Evolutionary conservation across 2,329 filamentous ascomycete genomes (phyloP).

Genomic region (Falciphora oryzae): DNA sequence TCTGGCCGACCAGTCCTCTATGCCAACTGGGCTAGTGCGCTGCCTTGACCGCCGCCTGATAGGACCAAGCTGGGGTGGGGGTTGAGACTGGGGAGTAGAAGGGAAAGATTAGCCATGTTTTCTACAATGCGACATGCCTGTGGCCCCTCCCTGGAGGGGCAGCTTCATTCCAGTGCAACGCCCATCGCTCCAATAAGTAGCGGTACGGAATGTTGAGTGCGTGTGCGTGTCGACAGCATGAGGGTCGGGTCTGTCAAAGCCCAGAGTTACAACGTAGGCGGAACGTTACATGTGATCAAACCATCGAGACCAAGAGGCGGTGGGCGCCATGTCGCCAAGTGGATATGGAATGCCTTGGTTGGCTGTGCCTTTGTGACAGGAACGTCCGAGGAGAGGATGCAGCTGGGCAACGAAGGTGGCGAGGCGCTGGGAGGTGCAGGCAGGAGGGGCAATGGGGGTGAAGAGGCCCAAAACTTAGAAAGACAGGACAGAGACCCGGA

Average conservation of each 20-base stretch:
- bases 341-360: background rate
- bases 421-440: background rate
- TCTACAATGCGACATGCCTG: background rate
- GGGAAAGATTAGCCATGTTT: background rate
- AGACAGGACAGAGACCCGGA: no score
- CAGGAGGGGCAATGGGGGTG: background rate
- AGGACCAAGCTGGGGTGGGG: background rate
- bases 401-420: background rate
- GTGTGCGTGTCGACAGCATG: background rate
- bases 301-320: background rate
- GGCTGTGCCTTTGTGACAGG: background rate
- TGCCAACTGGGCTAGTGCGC: background rate
- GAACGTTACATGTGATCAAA: background rate
- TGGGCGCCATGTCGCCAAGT: background rate
- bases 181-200: background rate
- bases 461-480: background rate
- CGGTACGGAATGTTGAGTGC: background rate
- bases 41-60: background rate
- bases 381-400: background rate
- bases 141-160: background rate
- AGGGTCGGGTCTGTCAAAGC: background rate
- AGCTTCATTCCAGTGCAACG: background rate
- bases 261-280: background rate
- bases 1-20: background rate
- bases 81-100: background rate